Base-by-base conservation (phyloP, 2,329 filamentous ascomycete species). In the Sphaerulina vaccinii region DNA sequence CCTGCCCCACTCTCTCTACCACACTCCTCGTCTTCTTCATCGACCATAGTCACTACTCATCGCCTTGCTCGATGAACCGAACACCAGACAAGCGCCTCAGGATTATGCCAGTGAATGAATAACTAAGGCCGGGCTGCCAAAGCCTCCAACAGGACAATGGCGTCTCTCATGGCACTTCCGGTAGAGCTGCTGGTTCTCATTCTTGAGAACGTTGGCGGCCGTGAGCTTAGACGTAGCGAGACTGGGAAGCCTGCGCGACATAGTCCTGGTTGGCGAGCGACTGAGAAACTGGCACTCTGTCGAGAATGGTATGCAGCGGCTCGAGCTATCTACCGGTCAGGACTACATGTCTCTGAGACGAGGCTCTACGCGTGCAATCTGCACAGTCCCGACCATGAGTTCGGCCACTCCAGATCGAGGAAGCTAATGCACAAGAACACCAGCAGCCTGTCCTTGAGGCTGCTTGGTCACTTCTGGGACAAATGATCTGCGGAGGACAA, bases 371-470 rank as follows among this genome's bases (percentile, higher is more conserved):
- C 50, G 6, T 41, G 51, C 43, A 55, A 54, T 33, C 35, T 58
- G 9, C 18, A 49, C 13, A 35, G 51, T 16, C 47, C 57, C 19
- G 45, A 55, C 11, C 32, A 24, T 11, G 43, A 54, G 27, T 40
- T 51, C 37, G 49, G 58, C 21, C 49, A 49, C n/a, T 19, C 35
- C 13, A 32, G 40, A 23, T 44, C 45, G 7, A 45, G 55, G 13
- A 11, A 8, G 11, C 40, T 57, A 11, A 55, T 61, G 56, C 52
- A 55, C 41, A 57, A 59, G 35, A 57, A 61, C 36, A 61, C 54
- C 21, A 46, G 54, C 10, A 36, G n/a, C 13, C 38, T 59, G 18
- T 45, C 38, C 19, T 19, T 61, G 18, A 42, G 49, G 15, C 41
- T 61, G 8, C 46, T 56, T 1, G 56, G 54, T 9, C 52, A 59